Evolutionary conservation across 768 basidiomycete species (phyloP).

Genomic region (Psilocybe subaeruginosa): DNA sequence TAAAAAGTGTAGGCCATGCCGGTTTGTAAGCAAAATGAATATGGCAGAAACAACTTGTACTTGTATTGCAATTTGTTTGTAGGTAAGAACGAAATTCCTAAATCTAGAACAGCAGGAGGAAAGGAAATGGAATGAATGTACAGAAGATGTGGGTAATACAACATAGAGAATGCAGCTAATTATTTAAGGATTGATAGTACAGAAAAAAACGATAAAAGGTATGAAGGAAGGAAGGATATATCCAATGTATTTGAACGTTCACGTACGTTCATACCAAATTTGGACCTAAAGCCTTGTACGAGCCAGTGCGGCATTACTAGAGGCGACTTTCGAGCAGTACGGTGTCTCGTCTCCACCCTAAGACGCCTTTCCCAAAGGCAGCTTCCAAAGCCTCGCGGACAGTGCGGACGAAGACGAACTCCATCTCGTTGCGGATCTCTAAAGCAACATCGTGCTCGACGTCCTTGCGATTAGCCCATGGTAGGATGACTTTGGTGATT

Average conservation of each 20-base stretch:
- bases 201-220: background rate
- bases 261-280: background rate
- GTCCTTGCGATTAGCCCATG: slow-evolving; percentile 84
- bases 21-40: background rate
- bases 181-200: background rate
- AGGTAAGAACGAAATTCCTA: background rate
- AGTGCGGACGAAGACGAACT: slow-evolving; percentile 81
- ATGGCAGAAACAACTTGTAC: background rate
- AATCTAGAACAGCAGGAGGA: background rate
- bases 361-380: slow-evolving; percentile 73
- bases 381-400: slow-evolving; percentile 82
- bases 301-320: background rate
- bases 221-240: background rate
- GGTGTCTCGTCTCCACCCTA: slow-evolving; percentile 64
- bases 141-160: background rate
- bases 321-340: slow-evolving; percentile 39
- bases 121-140: background rate
- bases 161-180: background rate
- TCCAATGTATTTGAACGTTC: background rate
- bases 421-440: slow-evolving; percentile 73
- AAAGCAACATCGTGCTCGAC: slow-evolving; percentile 83
- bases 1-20: too few relatives aligned
- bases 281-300: background rate
- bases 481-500: slow-evolving; percentile 82
- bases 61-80: background rate